phyloP scores from a whole-genome alignment of 2,329 filamentous ascomycete genomes.

The Tolypocladium sp. region DNA sequence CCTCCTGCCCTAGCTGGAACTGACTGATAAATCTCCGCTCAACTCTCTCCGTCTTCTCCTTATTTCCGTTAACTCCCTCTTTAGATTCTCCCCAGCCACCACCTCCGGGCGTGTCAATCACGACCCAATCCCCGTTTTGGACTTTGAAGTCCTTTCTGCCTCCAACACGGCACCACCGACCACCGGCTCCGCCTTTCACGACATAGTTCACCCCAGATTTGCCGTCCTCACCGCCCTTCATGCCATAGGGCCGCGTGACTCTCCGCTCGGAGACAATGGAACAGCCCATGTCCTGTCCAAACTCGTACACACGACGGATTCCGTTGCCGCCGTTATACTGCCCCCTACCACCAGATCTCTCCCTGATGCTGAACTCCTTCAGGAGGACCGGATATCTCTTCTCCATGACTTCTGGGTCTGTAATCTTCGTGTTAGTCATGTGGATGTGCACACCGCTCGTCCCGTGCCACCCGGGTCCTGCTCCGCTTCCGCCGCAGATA shows the following conservation, averaged over 20 bases:
- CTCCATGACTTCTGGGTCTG: conserved; percentile 72
- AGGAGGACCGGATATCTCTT: conserved; percentile 60
- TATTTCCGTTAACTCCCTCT: no score
- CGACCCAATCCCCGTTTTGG: conserved; percentile 59
- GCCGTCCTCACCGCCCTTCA: conserved; percentile 66
- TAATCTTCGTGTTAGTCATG: conserved; percentile 82
- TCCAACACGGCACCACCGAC: no score
- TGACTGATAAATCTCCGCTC: no score
- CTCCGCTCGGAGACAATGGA: conserved; percentile 70
- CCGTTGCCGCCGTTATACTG: conserved; percentile 64
- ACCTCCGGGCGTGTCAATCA: conserved; percentile 69
- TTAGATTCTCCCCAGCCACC: conserved; percentile 57
- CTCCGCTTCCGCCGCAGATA: conserved; percentile 68
- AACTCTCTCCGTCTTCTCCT: no score
- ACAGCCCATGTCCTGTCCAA: conserved; percentile 66
- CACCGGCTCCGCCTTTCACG: conserved; percentile 6
- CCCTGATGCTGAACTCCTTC: conserved; percentile 56
- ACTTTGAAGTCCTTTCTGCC: no score
- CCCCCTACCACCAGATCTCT: conserved; percentile 47
- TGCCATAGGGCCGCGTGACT: conserved; percentile 64
- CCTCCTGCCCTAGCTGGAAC: no score
- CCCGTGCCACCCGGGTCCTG: conserved; percentile 64
- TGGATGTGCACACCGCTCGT: conserved; percentile 71
- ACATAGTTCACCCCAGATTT: conserved; percentile 40
- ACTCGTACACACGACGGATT: conserved; percentile 71